These are phyloP conservation scores for Paramecium pentaurelia DNA, from an alignment of 73 alveolate genomes.

Conservation along the genomic window DNA sequence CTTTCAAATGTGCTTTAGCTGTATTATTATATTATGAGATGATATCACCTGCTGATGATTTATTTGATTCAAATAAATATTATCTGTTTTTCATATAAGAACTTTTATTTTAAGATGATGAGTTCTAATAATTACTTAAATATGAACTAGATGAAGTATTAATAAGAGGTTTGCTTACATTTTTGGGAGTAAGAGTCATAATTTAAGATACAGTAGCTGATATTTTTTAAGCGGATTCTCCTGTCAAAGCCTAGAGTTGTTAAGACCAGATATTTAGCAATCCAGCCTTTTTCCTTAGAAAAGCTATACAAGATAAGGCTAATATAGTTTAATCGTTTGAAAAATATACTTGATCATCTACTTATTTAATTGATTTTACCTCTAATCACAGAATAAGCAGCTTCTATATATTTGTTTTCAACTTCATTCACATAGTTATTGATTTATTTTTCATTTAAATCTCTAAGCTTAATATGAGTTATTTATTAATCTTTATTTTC, in stretches of 20 bases:
- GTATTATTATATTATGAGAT: not conserved
- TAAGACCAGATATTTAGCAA: slow-evolving; percentile 8
- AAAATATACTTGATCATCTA: slow-evolving; percentile 5
- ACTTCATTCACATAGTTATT: not conserved
- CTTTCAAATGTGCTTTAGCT: not conserved
- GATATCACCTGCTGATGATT: not conserved
- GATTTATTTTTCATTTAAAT: not conserved
- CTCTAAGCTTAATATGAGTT: not conserved
- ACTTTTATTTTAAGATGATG: not conserved
- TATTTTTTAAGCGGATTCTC: slow-evolving; percentile 17
- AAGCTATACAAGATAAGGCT: slow-evolving; percentile 37
- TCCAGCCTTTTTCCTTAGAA: slow-evolving; percentile 35
- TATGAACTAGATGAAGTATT: not conserved
- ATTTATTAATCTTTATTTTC: not conserved
- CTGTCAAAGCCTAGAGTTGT: not conserved
- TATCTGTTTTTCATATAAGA: not conserved
- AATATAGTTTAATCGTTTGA: not conserved
- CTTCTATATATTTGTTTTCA: not conserved
- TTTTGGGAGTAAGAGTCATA: not conserved
- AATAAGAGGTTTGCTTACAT: not conserved
- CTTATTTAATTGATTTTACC: not conserved
- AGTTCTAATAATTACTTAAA: not conserved
- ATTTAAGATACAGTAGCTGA: slow-evolving; percentile 19
- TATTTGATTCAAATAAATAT: not conserved
- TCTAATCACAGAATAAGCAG: not conserved